Base-by-base conservation (phyloP, 306 rosid genomes). In the Quercus agrifolia region DNA sequence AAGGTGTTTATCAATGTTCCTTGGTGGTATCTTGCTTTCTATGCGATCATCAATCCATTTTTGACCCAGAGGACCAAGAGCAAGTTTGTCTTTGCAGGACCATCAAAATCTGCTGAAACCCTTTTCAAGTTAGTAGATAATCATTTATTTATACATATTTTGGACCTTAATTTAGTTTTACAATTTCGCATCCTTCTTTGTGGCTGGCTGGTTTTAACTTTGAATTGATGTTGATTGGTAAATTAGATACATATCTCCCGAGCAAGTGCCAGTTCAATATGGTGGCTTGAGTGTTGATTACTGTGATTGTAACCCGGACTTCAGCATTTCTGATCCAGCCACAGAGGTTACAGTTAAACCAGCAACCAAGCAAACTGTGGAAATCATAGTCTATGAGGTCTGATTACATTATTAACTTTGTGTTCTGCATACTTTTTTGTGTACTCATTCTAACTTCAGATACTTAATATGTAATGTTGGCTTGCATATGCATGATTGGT, bases 301-400 rank as follows among this genome's bases (percentile, higher is more conserved):
- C 72, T 95, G 99, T 74, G 98, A 92, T 80, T 93, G 98, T 91
- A 88, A 91, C 87, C 99, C 99, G 0, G 98, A 95, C 57, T 95
- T 95, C 80, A 86, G 88, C 61, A 31, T 78, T 73, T 83, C 86
- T 73, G 98, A 95, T 84, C 90, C 97, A 18, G 87, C 79, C 77
- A 83, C 88, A 0, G 96, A 89, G 56, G 77, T 92, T 75, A 85
- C 86, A 15, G 19, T 95, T 5, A 92, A 92, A 87, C 96, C 98
- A 1, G 88, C 82, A 57, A 95, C 99, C 0, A 95, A 95, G 93
- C 93, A 95, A 80, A 95, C 89, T 25, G 97, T 95, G 35, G 98
- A 95, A 82, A 95, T 95, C 27, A 94, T 93, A 71, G 91, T 95
- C 33, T 92, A 90, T 81, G 99, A 95, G 98, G 99, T 95, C 11